Base-by-base conservation (phyloP, 257 asterid species). In the Jasminum sambac region DNA sequence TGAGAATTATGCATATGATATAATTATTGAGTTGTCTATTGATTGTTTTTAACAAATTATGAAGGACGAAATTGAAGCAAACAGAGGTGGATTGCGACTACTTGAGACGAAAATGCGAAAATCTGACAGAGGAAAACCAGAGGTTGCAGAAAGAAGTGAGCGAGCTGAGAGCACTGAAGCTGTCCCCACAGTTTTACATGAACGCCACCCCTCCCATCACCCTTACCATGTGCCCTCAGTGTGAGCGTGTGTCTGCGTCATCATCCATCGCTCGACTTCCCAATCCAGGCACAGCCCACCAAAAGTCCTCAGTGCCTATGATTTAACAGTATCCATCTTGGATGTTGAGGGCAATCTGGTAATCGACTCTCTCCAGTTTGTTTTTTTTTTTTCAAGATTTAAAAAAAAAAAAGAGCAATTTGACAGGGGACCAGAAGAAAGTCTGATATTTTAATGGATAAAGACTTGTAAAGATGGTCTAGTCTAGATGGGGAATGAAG, bases 61-160 rank as follows among this genome's bases (percentile, higher is more conserved):
- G 78, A 86, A 94, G 99, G 91, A 95, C 97, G 1, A 95, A 95
- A 80, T 64, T 95, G 90, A 95, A 92, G 85, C 99, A 95, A 69
- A 92, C 98, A 0, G 99, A 95, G 84, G 91, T 95, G 0, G 99
- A 95, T 65, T 95, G 96, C 40, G 99, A 92, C 74, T 90, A 90
- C 74, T 85, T 95, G 68, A 69, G 89, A 75, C 94, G 92, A 1
- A 90, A 96, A 38, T 95, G 97, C 25, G 99, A 91, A 57, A 86
- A 85, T 70, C 88, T 95, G 24, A 88, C 98, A 0, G 95, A 87
- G 46, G 99, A 95, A 60, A 95, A 95, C 68, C 74, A 94, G 1
- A 84, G 96, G n/a, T 66, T 95, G 68, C 98, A 90, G 76, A 95
- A 88, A 80, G 99, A 95, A 73, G 96, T 90, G 72, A 76, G 71